Evolutionary conservation across 192 early-diverging fungal species (phyloP).

Genomic region (Pecoramyces ruminantium): DNA sequence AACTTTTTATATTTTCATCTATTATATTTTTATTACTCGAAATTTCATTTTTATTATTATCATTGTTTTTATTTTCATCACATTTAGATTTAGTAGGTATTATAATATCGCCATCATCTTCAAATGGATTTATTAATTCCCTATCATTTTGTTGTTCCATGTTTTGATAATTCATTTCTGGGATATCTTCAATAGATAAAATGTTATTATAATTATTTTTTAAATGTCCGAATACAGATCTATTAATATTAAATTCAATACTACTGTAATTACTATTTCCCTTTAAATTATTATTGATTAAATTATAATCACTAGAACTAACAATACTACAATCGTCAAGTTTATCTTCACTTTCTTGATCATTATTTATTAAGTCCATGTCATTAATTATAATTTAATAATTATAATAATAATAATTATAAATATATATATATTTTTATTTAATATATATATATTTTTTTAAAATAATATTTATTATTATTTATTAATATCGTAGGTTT

Average conservation of each 20-base stretch:
- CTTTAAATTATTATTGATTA: background rate
- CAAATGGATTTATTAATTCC: background rate
- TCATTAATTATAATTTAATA: background rate
- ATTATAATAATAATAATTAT: no score
- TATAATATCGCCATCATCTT: background rate
- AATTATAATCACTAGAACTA: background rate
- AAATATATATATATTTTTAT: no score
- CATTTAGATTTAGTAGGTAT: no score
- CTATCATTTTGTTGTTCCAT: background rate
- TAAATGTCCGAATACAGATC: background rate
- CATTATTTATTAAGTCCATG: background rate
- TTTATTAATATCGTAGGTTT: no score
- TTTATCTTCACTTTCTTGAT: background rate
- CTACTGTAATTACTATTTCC: background rate
- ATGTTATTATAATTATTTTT: background rate
- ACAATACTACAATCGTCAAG: background rate
- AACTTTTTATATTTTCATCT: no score
- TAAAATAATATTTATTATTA: no score
- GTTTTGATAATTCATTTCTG: background rate
- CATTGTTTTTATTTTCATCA: no score
- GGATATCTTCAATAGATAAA: background rate
- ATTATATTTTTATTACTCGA: no score
- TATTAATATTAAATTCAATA: background rate
- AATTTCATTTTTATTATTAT: no score
- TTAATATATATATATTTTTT: no score